Evolutionary conservation across 139 green algal genomes (phyloP), one percentile per base, ranked within the genome.

Genomic region (Chlamydomonas sphaeroides): DNA sequence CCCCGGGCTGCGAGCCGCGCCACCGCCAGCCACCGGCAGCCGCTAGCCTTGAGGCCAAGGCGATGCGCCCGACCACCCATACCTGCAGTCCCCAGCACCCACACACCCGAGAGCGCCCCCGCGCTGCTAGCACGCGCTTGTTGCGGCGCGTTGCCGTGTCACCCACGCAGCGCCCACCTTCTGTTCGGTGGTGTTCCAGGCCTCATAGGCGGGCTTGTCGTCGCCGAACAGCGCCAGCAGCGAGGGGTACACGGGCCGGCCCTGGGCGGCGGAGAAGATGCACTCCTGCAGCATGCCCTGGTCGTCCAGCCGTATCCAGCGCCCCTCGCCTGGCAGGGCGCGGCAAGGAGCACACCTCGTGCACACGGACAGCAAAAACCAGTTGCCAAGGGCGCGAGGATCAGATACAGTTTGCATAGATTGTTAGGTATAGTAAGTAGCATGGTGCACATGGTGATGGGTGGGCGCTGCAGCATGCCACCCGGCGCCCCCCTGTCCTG

Each of bases 241-340:
- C 3, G 56, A 30, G 4, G 72, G 56, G 38, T 59, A 80, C 38
- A 68, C n/a, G 38, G 72, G 72, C 17, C 57, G 56, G 6, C 72
- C 72, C 17, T 33, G 1, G 17, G 32, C 57, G 32, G 56, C 38
- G 56, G 38, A 59, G 72, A 45, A 53, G 4, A 80, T 3, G 56
- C 56, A 68, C 28, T 80, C 72, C 57, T 80, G 72, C 10, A 80
- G 56, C 28, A 80, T 56, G 38, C 72, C 72, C 57, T 80, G 72
- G 53, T 68, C 53, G 51, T 68, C 39, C 0, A 68, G 33, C 4
- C 53, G 20, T n/a, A n/a, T n/a, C n/a, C n/a, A n/a, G 53, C 4
- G 17, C 15, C 10, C 10, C 45, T 20, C 10, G 45, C 10, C 8
- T 51, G 45, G 45, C 45, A 61, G 20, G 53, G 53, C 15, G 28